Base-by-base conservation (phyloP, 2,329 filamentous ascomycete species). In the Massarina eburnea region DNA sequence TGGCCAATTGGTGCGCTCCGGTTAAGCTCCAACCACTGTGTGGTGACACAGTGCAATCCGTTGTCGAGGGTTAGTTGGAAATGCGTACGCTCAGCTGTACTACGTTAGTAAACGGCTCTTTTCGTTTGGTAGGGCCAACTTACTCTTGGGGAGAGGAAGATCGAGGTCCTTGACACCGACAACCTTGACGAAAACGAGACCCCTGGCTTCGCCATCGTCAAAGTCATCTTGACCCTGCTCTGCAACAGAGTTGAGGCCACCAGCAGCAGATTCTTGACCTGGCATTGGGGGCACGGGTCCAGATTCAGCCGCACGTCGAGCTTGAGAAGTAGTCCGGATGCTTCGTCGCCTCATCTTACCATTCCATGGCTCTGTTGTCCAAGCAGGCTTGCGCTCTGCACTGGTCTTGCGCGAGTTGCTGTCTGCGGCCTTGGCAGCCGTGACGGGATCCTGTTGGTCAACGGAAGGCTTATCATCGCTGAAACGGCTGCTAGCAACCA, bases 21-120 rank as follows among this genome's bases (percentile, higher is more conserved):
- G 17, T 90, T 91, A 48, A 99, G 78, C 70, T 99, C 94, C 8
- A 97, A 79, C 89, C 91, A 96, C 1, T 91, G 86, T 3, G 94
- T 99, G 0, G 94, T 99, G 14, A 99, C 94, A 62, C 94, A 99
- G 69, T 99, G 94, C 1, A 99, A 83, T 20, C 94, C 94, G 55
- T 99, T 99, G 71, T 99, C 94, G n/a, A 99, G 80, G 0, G 94
- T 99, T 9, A 99, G 80, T 59, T 92, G 91, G 74, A 99, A 99
- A 81, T 89, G 94, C 2, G 89, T 89, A 43, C 89, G 85, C 72
- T 97, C 91, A 62, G 88, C 89, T 94, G 54, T 7, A 5, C 3
- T 38, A 8, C 36, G 54, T 67, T 40, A 59, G 48, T 37, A 45
- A 45, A 46, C 10, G 43, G 10, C 5, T 27, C 10, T 18, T 8